Conservation (phyloP, 495 filamentous ascomycete species). For the Penicillium macrosclerotiorum region DNA sequence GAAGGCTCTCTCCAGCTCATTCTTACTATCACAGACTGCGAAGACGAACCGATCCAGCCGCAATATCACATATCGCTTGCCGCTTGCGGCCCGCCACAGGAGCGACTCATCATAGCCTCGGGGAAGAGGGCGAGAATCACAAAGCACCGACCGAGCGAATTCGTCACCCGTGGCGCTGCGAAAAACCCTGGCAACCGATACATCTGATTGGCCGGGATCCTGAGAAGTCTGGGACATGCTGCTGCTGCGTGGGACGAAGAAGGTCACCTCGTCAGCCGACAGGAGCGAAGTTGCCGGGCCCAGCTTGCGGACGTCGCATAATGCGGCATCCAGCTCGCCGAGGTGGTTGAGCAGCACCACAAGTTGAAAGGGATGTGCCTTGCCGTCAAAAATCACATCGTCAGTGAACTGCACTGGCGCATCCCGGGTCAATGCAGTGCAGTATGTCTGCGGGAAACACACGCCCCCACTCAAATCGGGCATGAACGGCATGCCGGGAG, state of each 20-base stretch:
- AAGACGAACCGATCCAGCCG: constrained; percentile 29
- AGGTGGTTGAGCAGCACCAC: constrained; percentile 1
- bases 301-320: constrained; percentile 1
- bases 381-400: constrained; percentile 10
- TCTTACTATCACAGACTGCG: constrained; percentile 16
- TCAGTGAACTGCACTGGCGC: constrained; percentile 12
- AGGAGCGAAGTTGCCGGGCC: background rate
- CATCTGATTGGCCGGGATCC: background rate
- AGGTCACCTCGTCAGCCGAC: constrained; percentile 1
- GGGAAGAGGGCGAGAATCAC: constrained; percentile 20
- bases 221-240: constrained; percentile 12
- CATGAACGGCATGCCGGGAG: constrained; percentile 30
- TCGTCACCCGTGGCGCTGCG: constrained; percentile 20
- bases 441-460: constrained; percentile 12
- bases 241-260: constrained; percentile 4
- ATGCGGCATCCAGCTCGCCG: background rate
- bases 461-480: constrained; percentile 8
- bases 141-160: constrained; percentile 22
- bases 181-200: constrained; percentile 6
- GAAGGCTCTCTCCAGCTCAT: constrained; percentile 5
- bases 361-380: constrained; percentile 4
- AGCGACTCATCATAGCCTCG: constrained; percentile 15
- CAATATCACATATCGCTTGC: constrained; percentile 18
- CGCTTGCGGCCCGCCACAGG: constrained; percentile 10
- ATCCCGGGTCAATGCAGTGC: background rate